Conservation (phyloP, 805 yeast genomes). For the Saccharomycopsis vini region DNA sequence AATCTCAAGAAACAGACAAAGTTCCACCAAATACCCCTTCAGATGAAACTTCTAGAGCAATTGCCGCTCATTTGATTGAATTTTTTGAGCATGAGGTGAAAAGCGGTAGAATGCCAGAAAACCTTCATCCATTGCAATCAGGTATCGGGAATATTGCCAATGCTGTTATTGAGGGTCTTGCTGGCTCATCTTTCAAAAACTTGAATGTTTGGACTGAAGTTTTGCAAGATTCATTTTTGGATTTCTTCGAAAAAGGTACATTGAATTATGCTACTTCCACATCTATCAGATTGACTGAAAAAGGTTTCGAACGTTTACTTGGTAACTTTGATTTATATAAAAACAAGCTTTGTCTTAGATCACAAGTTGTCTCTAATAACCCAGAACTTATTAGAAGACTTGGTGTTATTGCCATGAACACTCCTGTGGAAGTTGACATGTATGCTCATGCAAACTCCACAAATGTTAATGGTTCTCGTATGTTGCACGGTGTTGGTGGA, state of each 20-base stretch:
- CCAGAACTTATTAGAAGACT: slow-evolving; percentile 95
- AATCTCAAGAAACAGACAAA: slow-evolving; percentile 62
- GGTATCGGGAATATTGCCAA: slow-evolving; percentile 99
- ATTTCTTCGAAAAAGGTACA: slow-evolving; percentile 87
- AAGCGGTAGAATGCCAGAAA: slow-evolving; percentile 84
- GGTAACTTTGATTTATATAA: slow-evolving; percentile 82
- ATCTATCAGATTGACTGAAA: slow-evolving; percentile 84
- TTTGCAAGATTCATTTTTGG: slow-evolving; percentile 93
- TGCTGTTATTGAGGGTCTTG: slow-evolving; percentile 94
- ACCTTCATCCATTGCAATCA: slow-evolving; percentile 90
- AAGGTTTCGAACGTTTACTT: slow-evolving; percentile 82
- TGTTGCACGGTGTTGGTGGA: slow-evolving; percentile 97
- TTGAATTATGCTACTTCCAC: slow-evolving; percentile 94
- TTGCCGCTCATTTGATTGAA: slow-evolving; percentile 81
- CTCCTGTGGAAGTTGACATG: slow-evolving; percentile 97
- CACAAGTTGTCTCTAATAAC: slow-evolving; percentile 92
- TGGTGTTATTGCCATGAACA: slow-evolving; percentile 98
- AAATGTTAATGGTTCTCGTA: slow-evolving; percentile 90
- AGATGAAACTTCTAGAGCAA: slow-evolving; percentile 69
- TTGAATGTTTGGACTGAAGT: slow-evolving; percentile 98
- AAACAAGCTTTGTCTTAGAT: slow-evolving; percentile 77
- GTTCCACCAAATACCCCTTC: slow-evolving; percentile 88
- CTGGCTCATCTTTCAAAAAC: slow-evolving; percentile 77
- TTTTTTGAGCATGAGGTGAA: slow-evolving; percentile 84
- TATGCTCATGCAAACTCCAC: slow-evolving; percentile 98